Evolutionary conservation across 768 basidiomycete species (phyloP).

Genomic region (Auricularia auricula-judae): DNA sequence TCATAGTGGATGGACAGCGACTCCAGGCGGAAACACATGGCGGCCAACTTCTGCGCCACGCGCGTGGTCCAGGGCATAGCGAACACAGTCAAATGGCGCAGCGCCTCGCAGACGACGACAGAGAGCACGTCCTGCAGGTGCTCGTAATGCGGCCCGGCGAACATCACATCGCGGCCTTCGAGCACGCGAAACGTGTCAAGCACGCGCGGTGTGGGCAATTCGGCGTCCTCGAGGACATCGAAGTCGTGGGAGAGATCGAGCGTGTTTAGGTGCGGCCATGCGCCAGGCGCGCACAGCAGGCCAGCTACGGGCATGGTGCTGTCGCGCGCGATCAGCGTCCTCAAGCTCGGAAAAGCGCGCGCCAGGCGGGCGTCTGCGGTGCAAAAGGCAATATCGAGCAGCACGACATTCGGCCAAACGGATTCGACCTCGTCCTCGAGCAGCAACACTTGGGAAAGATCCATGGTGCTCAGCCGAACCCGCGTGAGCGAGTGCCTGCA

Average conservation of each 20-base stretch:
- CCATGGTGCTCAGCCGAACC: neutral
- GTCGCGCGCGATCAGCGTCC: neutral
- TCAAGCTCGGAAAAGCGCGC: neutral
- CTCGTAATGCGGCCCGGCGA: neutral
- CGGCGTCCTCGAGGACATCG: neutral
- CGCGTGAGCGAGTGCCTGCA: neutral
- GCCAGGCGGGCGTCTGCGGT: neutral
- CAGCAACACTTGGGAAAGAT: neutral
- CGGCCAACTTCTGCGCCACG: neutral
- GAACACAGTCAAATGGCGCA: neutral
- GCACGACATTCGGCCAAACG: neutral
- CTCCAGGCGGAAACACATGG: neutral
- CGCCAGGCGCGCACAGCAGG: neutral
- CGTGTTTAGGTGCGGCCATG: neutral
- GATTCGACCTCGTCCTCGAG: neutral
- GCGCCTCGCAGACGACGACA: neutral
- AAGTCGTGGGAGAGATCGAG: neutral
- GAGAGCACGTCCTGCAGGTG: neutral
- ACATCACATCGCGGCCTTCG: neutral
- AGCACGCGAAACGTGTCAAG: neutral
- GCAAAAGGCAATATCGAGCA: neutral
- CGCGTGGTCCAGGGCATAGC: neutral
- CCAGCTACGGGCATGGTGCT: neutral
- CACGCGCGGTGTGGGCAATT: neutral
- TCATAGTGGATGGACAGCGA: neutral